phyloP scores from a whole-genome alignment of 1,139 yeast genomes.

The Hyphopichia khmerensis region DNA sequence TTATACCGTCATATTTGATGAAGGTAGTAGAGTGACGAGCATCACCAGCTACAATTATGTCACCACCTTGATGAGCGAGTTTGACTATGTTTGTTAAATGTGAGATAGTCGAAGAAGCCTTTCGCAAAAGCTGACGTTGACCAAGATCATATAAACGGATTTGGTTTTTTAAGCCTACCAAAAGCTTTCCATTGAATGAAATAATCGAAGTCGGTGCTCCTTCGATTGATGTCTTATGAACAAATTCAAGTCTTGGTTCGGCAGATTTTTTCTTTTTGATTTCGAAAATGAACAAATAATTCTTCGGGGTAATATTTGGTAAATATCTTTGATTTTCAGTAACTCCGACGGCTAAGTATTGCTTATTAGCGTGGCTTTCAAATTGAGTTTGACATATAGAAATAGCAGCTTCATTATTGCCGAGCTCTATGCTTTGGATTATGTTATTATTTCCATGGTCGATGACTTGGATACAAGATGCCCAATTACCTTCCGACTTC shows the following conservation, averaged over 20 bases:
- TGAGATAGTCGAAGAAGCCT: constrained; percentile 46
- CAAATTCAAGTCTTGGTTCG: constrained; percentile 31
- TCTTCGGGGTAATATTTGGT: constrained; percentile 31
- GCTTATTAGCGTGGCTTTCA: constrained; percentile 20
- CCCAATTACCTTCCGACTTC: constrained; percentile 31
- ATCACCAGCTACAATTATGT: constrained; percentile 70
- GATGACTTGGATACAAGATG: constrained; percentile 54
- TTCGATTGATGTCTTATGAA: constrained; percentile 65
- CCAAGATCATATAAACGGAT: constrained; percentile 75
- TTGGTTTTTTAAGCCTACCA: constrained; percentile 56
- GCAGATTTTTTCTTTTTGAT: constrained; percentile 26
- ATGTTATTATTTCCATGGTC: constrained; percentile 36
- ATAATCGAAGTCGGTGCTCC: constrained; percentile 48
- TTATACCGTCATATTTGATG: constrained; percentile 49
- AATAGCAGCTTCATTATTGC: constrained; percentile 38
- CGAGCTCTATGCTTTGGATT: constrained; percentile 41
- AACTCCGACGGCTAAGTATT: constrained; percentile 51
- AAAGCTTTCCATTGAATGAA: constrained; percentile 58
- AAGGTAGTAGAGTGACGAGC: constrained; percentile 56
- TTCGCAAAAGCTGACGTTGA: constrained; percentile 70
- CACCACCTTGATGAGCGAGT: constrained; percentile 50
- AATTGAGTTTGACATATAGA: constrained; percentile 21
- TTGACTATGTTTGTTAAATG: constrained; percentile 47
- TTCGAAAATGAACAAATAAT: constrained; percentile 45
- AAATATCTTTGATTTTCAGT: constrained; percentile 33